Conservation (phyloP, 345 rosid species). For the Ceriops zippeliana region DNA sequence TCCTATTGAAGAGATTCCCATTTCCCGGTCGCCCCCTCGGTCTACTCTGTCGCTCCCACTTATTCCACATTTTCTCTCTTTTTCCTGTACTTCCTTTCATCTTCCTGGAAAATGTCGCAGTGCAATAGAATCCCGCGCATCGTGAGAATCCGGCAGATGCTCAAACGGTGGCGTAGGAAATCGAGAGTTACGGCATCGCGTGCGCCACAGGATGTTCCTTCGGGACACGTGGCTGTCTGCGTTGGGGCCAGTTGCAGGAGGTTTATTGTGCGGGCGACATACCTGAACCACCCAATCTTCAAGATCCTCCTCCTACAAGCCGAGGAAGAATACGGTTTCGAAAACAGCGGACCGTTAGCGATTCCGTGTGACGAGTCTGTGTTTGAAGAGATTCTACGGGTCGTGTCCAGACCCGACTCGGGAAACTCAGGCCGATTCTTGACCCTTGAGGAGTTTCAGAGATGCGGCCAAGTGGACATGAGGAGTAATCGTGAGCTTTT, state of each 20-base stretch:
- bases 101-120: slow-evolving; percentile 32
- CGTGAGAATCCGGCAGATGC: slow-evolving; percentile 75
- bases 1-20: background rate
- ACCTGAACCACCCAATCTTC: slow-evolving; percentile 86
- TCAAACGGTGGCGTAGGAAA: slow-evolving; percentile 68
- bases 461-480: slow-evolving; percentile 53
- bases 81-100: slow-evolving; percentile 10
- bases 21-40: background rate
- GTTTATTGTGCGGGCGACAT: slow-evolving; percentile 66
- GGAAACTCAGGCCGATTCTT: slow-evolving; percentile 19
- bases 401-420: slow-evolving; percentile 40
- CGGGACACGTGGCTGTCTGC: slow-evolving; percentile 77
- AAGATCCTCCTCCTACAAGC: slow-evolving; percentile 54
- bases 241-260: slow-evolving; percentile 56
- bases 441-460: slow-evolving; percentile 44
- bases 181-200: slow-evolving; percentile 41
- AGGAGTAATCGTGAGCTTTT: slow-evolving; percentile 23
- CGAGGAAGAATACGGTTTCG: slow-evolving; percentile 89
- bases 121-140: slow-evolving; percentile 64
- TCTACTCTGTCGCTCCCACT: background rate
- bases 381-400: slow-evolving; percentile 66
- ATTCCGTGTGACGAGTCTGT: slow-evolving; percentile 79
- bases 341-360: slow-evolving; percentile 56
- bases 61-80: slow-evolving; percentile 13
- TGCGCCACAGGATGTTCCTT: slow-evolving; percentile 62